Evolutionary conservation across 2,329 filamentous ascomycete species (phyloP), one percentile per base, ranked within the genome.

Genomic region (Trichoderma sp.): DNA sequence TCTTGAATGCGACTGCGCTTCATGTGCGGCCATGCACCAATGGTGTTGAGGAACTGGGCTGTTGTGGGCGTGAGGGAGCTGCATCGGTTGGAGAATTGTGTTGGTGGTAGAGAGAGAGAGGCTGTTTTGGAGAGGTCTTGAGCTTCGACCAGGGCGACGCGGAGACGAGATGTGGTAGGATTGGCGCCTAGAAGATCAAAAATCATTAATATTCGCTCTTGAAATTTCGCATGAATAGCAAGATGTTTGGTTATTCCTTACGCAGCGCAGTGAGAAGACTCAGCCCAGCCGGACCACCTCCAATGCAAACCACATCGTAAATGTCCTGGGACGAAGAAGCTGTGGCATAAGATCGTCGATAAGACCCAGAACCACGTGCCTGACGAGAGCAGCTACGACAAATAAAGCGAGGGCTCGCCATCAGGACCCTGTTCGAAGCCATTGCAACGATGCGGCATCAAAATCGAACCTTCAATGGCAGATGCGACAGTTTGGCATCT

Each of bases 21-120:
- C 73, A 98, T 84, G 78, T 97, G 90, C 7, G 86, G 79, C 96
- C 95, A 98, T 64, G 92, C 94, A 43, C 95, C 96, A 73, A 97
- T 96, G 5, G 87, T 85, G 78, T 93, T 87, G 74, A 98, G 87
- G 78, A 96, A 98, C 4, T 86, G 87, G n/a, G 93, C 92, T 0
- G 95, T 97, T 0, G 92, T 88, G 0, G 95, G 95, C 0, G 96
- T 99, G 71, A 99, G 87, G 64, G 95, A 98, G 84, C 93, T 97
- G 84, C 95, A 97, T 78, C 96, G 91, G 84, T 99, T 98, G 73
- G 95, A 97, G 84, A 91, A 99, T 76, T 89, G 86, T 67, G 89
- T 88, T 7, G 88, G 81, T 3, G 90, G 89, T 8, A 92, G 89
- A 68, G 88, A 88, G 85, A 91, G 94, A 28, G 87, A 83, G 64